A percentile compares a stretch with the other conserved stretches of the same genome.
Conservation (phyloP, 306 rosid genomes). For the Cucumis hystrix region DNA sequence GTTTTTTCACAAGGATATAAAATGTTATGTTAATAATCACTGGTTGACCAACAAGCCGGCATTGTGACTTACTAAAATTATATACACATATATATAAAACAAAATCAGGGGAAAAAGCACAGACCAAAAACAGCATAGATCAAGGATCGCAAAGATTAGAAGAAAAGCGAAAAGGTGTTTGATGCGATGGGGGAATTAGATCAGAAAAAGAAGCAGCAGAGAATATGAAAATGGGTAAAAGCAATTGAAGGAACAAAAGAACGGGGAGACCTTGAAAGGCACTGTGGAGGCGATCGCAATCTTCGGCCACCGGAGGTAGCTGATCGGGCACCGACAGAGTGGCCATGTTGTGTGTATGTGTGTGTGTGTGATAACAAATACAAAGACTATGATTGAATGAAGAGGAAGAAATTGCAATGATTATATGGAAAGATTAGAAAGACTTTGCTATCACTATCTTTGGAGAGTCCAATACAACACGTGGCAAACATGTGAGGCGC, state of each 20-base stretch:
- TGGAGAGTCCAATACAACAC: not conserved
- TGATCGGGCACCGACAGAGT: constrained; percentile 16
- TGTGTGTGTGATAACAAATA: not conserved
- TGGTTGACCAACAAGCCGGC: not conserved
- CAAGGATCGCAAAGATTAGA: not conserved
- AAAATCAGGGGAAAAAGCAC: not conserved
- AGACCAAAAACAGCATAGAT: not conserved
- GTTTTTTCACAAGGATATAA: not conserved
- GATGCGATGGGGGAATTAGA: not conserved
- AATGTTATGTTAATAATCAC: too few species aligned
- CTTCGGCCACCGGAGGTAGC: constrained; percentile 19
- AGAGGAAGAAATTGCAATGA: not conserved
- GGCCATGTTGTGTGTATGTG: constrained; percentile 5
- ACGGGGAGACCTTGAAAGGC: constrained; percentile 15
- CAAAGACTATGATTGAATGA: not conserved
- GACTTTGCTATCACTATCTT: not conserved
- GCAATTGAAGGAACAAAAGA: not conserved
- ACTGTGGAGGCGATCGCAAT: constrained; percentile 15
- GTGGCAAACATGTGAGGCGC: not conserved
- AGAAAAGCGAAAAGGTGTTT: not conserved
- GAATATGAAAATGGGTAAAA: not conserved
- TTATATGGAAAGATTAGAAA: not conserved
- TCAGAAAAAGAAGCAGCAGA: not conserved
- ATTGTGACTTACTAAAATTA: not conserved
- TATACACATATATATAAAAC: not conserved